Evolutionary conservation across 2,329 filamentous ascomycete genomes (phyloP), one percentile per base, ranked within the genome.

Genomic region (Huntiella omanensis): DNA sequence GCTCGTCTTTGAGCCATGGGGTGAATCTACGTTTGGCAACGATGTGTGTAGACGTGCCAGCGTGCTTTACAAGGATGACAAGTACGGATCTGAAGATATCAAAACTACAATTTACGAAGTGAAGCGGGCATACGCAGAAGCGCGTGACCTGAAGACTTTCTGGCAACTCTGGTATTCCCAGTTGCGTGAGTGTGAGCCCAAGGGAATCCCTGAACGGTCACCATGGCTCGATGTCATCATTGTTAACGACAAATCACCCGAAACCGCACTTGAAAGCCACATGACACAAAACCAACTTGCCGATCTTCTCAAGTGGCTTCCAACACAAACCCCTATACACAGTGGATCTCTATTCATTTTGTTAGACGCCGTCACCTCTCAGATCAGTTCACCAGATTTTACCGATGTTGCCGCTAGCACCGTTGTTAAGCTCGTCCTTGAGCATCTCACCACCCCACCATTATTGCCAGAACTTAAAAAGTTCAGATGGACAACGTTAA

Each of bases 121-220:
- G 4, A 58, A 71, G 3, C 57, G 59, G 2, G 57, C 63, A 1
- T 60, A 71, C 15, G 62, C 64, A 2, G 56, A 62, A 44, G 66
- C 67, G 64, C 51, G 62, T 62, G 5, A 63, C 58, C 4, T 62
- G 59, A 8, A 64, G 67, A 45, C 63, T 65, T 72, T 71, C 47
- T 49, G 71, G 49, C 62, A 61, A 41, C 54, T 64, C 2, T 73
- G 69, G 69, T 66, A 61, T 41, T 53, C 59, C 37, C 62, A 67
- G 47, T 57, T 70, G 1, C 59, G 57, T 34, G 54, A 59, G 11
- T 55, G 58, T 12, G 59, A 64, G 47, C 53, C 56, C 39, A 53
- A 55, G 34, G 55, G 59, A 13, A 48, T 52, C 19, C 28, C 12
- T 52, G 53, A 32, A 11, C 61, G 42, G 5, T 61, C 58, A 1